Conservation (phyloP, 2,329 filamentous ascomycete species). For the Cercospora sp. region DNA sequence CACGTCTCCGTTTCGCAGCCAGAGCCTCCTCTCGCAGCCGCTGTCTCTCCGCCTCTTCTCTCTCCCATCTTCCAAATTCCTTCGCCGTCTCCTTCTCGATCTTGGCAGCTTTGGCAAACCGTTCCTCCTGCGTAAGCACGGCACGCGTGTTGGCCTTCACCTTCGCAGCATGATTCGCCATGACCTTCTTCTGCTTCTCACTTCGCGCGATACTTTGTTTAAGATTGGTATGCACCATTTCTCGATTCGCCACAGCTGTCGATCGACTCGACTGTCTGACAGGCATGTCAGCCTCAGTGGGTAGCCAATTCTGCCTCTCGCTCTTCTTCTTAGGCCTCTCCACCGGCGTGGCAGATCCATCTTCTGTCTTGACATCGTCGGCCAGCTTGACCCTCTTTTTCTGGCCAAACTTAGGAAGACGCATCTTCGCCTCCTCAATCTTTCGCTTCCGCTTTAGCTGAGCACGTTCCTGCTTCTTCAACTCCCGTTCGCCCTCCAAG, state of each 20-base stretch:
- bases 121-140: slow-evolving; percentile 82
- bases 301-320: slow-evolving; percentile 69
- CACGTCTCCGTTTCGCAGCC: slow-evolving; percentile 82
- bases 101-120: slow-evolving; percentile 48
- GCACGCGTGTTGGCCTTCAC: slow-evolving; percentile 72
- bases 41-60: slow-evolving; percentile 83
- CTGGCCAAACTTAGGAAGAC: slow-evolving; percentile 59
- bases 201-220: slow-evolving; percentile 63
- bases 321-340: slow-evolving; percentile 63
- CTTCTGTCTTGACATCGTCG: slow-evolving; percentile 40
- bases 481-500: slow-evolving; percentile 80
- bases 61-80: slow-evolving; percentile 90
- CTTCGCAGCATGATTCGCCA: slow-evolving; percentile 61
- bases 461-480: slow-evolving; percentile 73
- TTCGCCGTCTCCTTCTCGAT: slow-evolving; percentile 80
- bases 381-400: slow-evolving; percentile 63
- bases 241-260: slow-evolving; percentile 62
- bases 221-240: slow-evolving; percentile 65
- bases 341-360: slow-evolving; percentile 23
- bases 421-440: slow-evolving; percentile 70
- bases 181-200: slow-evolving; percentile 66
- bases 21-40: slow-evolving; percentile 80
- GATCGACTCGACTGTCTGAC: slow-evolving; percentile 62
- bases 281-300: slow-evolving; percentile 61
- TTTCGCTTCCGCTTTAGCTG: slow-evolving; percentile 79